Evolutionary conservation across 2,329 filamentous ascomycete species (phyloP), one percentile per base, ranked within the genome.

Genomic region (Diplodia mutila): DNA sequence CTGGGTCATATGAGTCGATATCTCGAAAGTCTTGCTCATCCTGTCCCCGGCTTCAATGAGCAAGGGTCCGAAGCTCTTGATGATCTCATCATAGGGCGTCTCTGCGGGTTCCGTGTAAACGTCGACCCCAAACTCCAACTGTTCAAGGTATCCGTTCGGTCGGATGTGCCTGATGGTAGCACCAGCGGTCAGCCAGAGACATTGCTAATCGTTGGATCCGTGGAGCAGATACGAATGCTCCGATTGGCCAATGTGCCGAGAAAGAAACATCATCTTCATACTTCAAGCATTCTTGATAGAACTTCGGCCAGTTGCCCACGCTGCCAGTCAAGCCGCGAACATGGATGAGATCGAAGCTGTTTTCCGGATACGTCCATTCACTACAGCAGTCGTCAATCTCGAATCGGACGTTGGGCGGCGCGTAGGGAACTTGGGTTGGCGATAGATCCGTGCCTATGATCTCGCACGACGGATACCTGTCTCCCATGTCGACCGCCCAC

Each of bases 341-440:
- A 69, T 81, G 78, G 39, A 80, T 75, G 39, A 79, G 75, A 69
- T 80, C 78, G 70, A 81, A 81, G 55, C 74, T 71, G 53, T 74
- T 67, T 9, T 72, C 65, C 1, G 77, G 75, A 69, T 80, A 82
- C 8, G 77, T 77, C 80, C 81, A 83, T 55, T 79, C 73, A 55
- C 71, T 72, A 70, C 73, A 75, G 25, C 76, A 74, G 72, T 83
- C 81, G 71, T 83, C 81, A 70, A 83, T 77, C 70, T 82, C 79
- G 72, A 83, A 83, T 32, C 73, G 74, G 66, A 81, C 75, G 70
- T 83, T 83, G 2, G 79, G 75, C 5, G 80, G 78, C 2, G 78
- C 74, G 49, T 70, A 73, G 16, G 71, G 71, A 27, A 72, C 71
- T 69, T 79, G 75, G 55, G 75, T 75, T 4, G 78, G 77, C 21